A percentile compares a stretch with the other conserved stretches of the same genome.
These are phyloP conservation scores for Taiozyma sp. DNA, from an alignment of 1,139 yeast species.

Conservation along the genomic window DNA sequence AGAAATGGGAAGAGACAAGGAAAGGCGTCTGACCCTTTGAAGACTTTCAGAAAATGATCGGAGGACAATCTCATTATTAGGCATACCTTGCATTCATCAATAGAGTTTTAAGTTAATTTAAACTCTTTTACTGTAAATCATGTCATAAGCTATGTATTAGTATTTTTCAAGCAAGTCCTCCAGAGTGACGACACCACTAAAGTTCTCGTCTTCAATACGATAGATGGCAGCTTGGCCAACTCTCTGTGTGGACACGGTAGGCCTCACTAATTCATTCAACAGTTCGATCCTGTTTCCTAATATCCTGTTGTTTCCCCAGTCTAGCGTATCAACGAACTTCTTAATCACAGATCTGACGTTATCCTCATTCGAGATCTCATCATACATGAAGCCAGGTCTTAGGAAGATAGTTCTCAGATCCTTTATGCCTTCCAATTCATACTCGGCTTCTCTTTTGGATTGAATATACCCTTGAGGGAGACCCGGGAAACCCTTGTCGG, in stretches of 20 bases:
- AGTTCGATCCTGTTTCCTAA: conserved; percentile 27
- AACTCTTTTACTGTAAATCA: neutral
- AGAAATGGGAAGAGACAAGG: conserved; percentile 36
- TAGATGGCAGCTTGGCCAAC: conserved; percentile 61
- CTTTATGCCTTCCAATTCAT: conserved; percentile 35
- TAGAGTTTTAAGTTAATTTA: neutral
- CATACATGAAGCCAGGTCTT: conserved; percentile 85
- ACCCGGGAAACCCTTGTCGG: conserved; percentile 65
- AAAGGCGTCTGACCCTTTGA: conserved; percentile 67
- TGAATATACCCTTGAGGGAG: conserved; percentile 66
- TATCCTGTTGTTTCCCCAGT: conserved; percentile 38
- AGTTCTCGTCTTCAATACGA: conserved; percentile 44
- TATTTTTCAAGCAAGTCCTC: conserved; percentile 39
- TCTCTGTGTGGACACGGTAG: conserved; percentile 62
- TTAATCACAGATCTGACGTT: conserved; percentile 32
- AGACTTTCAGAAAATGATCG: conserved; percentile 38
- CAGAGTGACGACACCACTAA: conserved; percentile 54
- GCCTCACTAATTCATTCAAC: conserved; percentile 51
- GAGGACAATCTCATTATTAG: neutral
- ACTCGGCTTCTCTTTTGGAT: conserved; percentile 77
- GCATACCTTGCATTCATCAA: neutral
- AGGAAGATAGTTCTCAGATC: conserved; percentile 55
- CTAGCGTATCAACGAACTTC: conserved; percentile 32
- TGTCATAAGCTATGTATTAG: neutral
- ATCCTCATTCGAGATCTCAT: conserved; percentile 35